These are phyloP conservation scores for Sporothrix pallida DNA, from an alignment of 2,329 filamentous ascomycete genomes.

Conservation along the genomic window DNA sequence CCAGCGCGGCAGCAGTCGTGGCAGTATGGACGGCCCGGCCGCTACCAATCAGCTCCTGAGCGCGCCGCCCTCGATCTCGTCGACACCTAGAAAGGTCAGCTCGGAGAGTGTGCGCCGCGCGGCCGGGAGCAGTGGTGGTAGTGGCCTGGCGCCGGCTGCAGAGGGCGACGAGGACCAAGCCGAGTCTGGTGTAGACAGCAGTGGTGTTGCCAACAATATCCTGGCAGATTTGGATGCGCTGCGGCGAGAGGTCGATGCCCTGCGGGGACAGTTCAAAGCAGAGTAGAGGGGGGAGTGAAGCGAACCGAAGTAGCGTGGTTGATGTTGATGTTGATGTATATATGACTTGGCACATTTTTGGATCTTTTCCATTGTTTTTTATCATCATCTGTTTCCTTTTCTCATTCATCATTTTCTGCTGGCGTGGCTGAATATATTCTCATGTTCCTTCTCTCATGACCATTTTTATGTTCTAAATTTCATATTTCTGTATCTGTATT, in stretches of 20 bases:
- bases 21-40: slow-evolving; percentile 48
- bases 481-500: background rate
- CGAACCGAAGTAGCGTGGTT: background rate
- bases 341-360: slow-evolving; percentile 21
- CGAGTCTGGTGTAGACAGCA: slow-evolving; percentile 40
- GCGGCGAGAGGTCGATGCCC: slow-evolving; percentile 76
- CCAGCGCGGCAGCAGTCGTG: slow-evolving; percentile 54
- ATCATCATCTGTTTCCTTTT: background rate
- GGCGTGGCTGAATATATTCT: background rate
- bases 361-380: background rate
- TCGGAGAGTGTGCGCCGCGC: slow-evolving; percentile 41
- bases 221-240: slow-evolving; percentile 73
- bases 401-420: background rate
- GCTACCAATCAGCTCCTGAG: background rate
- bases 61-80: slow-evolving; percentile 9
- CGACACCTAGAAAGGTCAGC: slow-evolving; percentile 43
- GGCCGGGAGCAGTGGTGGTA: slow-evolving; percentile 18
- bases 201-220: slow-evolving; percentile 61
- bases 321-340: background rate
- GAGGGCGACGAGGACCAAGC: slow-evolving; percentile 37
- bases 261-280: slow-evolving; percentile 49
- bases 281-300: background rate
- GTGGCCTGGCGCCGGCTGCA: slow-evolving; percentile 37
- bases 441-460: background rate
- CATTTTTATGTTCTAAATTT: background rate